Evolutionary conservation across 75 land plant species (phyloP).

Genomic region (Azolla pinnata): DNA sequence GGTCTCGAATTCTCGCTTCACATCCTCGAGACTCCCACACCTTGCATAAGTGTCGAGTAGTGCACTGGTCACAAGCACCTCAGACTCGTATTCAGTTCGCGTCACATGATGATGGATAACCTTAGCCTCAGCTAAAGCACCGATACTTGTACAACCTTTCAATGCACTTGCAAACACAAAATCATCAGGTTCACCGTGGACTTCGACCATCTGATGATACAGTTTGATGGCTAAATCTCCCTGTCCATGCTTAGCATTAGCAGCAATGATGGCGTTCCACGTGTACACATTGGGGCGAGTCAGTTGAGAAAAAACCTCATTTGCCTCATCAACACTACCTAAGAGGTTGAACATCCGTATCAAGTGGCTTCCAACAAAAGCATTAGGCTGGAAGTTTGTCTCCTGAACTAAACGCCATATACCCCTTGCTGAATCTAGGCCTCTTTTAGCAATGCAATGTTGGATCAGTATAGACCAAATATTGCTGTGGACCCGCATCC

Average conservation of each 20-base stretch:
- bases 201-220: slow-evolving; percentile 31
- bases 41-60: neutral
- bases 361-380: slow-evolving; percentile 4
- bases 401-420: neutral
- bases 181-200: slow-evolving; percentile 29
- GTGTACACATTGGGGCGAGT: slow-evolving; percentile 34
- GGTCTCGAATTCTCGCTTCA: neutral
- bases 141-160: slow-evolving; percentile 37
- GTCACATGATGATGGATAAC: neutral
- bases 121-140: slow-evolving; percentile 2
- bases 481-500: neutral
- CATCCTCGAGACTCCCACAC: slow-evolving; percentile 2
- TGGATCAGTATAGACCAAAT: neutral
- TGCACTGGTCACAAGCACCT: neutral
- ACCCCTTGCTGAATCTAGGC: slow-evolving; percentile 1
- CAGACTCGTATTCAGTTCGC: neutral
- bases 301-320: slow-evolving; percentile 38
- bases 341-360: slow-evolving; percentile 1
- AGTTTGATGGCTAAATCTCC: slow-evolving; percentile 31
- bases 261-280: slow-evolving; percentile 56
- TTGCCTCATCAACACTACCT: slow-evolving; percentile 34
- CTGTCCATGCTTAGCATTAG: slow-evolving; percentile 32
- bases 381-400: neutral
- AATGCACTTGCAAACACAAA: slow-evolving; percentile 33
- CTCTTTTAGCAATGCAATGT: slow-evolving; percentile 1